Conservation (phyloP, 2,329 filamentous ascomycete species). For the Tolypocladium tundrense region DNA sequence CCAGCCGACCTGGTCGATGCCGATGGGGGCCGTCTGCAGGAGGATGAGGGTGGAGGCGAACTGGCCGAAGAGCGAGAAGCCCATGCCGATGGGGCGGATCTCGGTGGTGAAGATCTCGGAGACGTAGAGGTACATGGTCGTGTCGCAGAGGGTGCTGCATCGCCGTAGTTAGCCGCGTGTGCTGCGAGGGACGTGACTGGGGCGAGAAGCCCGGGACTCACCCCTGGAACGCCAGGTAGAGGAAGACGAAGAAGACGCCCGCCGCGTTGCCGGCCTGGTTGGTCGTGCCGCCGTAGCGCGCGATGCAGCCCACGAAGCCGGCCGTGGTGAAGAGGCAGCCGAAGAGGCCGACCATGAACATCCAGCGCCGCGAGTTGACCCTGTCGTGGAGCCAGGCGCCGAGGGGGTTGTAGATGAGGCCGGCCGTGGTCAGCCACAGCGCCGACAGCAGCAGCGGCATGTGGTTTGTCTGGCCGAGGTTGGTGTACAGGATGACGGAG, state of each 20-base stretch:
- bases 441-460: too few species aligned
- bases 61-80: conserved; percentile 39
- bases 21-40: conserved; percentile 27
- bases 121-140: conserved; percentile 28
- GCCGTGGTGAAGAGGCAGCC: conserved; percentile 27
- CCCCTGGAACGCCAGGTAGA: conserved; percentile 32
- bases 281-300: too few species aligned
- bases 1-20: conserved; percentile 34
- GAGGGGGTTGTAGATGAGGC: conserved; percentile 23
- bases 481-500: too few species aligned
- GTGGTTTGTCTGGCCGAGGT: too few species aligned
- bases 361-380: conserved; percentile 35
- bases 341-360: conserved; percentile 27
- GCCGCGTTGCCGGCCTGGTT: conserved; percentile 10
- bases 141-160: conserved; percentile 25
- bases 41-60: conserved; percentile 37
- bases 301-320: conserved; percentile 9
- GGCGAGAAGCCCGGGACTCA: too few species aligned
- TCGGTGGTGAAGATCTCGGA: conserved; percentile 33
- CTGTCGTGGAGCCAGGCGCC: conserved; percentile 38
- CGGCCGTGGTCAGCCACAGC: too few species aligned
- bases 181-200: too few species aligned
- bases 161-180: too few species aligned
- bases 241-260: conserved; percentile 31
- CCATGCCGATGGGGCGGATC: conserved; percentile 40